Conservation (phyloP, 1,284 basidiomycete species). For the Cryptococcus sp. region DNA sequence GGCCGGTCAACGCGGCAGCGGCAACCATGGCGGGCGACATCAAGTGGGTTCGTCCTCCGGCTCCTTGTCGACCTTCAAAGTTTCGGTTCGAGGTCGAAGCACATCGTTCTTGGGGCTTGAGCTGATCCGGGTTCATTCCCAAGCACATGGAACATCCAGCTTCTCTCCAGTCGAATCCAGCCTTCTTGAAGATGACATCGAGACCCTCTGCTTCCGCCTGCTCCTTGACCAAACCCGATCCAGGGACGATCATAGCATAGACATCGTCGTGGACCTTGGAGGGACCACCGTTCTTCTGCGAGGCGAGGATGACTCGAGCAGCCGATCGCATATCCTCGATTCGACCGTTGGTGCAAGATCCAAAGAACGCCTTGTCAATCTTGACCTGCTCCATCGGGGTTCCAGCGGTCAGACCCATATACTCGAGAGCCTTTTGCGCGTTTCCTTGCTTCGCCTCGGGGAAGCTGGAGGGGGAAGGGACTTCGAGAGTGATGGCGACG, state of each 20-base stretch:
- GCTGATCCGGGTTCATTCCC: constrained; percentile 96
- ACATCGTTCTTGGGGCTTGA: constrained; percentile 83
- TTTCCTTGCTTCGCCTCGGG: constrained; percentile 65
- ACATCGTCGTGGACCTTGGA: constrained; percentile 68
- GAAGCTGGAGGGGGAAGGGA: constrained; percentile 73
- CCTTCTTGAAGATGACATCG: constrained; percentile 83
- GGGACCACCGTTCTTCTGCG: constrained; percentile 42
- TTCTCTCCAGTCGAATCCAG: constrained; percentile 96
- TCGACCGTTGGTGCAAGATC: constrained; percentile 94
- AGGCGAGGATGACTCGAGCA: constrained; percentile 65
- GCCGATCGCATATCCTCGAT: constrained; percentile 93
- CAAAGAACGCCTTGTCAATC: constrained; percentile 92
- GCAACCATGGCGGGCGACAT: constrained; percentile 95
- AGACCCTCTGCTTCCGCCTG: constrained; percentile 92
- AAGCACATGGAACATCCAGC: constrained; percentile 98
- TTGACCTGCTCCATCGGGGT: constrained; percentile 77
- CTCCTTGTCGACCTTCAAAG: constrained; percentile 88
- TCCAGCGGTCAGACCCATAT: constrained; percentile 85
- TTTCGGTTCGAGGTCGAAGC: constrained; percentile 96
- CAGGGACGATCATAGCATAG: constrained; percentile 91
- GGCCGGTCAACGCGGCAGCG: constrained; percentile 81
- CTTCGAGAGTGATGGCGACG: constrained; percentile 74
- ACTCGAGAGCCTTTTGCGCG: constrained; percentile 74
- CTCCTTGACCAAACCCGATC: constrained; percentile 88
- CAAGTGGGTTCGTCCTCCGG: constrained; percentile 87